Evolutionary conservation across 225 moss, liverwort and hornwort genomes (phyloP), one percentile per base, ranked within the genome.

Genomic region (Sphagnum contortum): DNA sequence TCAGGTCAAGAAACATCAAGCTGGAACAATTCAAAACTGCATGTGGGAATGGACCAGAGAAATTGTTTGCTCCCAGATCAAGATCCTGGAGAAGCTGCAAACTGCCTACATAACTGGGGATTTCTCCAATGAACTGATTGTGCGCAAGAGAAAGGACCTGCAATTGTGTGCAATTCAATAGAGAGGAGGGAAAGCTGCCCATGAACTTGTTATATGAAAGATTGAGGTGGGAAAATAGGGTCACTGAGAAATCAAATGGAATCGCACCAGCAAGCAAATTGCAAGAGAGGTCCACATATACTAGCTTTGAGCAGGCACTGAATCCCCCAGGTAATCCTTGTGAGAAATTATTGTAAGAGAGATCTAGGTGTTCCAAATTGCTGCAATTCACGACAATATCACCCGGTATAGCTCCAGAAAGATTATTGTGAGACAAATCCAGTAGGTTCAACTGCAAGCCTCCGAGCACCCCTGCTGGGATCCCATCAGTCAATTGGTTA

Each of bases 311-410:
- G 55, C 66, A 66, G 7, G 2, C 44, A 3, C 66, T 55, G 47
- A 66, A 48, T 6, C 66, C 56, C 11, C 2, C 3, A 9, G 66
- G 66, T 11, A 66, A 6, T 6, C 11, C 55, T 3, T 55, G 54
- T 4, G 9, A 52, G 55, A 66, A 66, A 10, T 46, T 3, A 45
- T 66, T 66, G 46, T 10, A 8, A 9, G 66, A 66, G 45, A 66
- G 47, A 52, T 57, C 61, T 46, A 70, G 53, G 7, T 55, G 45
- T 45, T 70, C 55, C 70, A 70, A 52, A 54, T 47, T 70, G 63
- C 54, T 70, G 46, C 70, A 64, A 62, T 70, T 70, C 13, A 45
- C 45, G 11, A 50, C 44, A 12, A 64, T 45, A 48, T 64, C 61
- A 8, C 48, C 44, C 3, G 60, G 68, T 12, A 69, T 14, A 12